Percentiles rank a stretch among this genome's conserved stretches.
Evolutionary conservation across 1,284 basidiomycete species (phyloP).

Genomic region (Leccinum griseonigrum): DNA sequence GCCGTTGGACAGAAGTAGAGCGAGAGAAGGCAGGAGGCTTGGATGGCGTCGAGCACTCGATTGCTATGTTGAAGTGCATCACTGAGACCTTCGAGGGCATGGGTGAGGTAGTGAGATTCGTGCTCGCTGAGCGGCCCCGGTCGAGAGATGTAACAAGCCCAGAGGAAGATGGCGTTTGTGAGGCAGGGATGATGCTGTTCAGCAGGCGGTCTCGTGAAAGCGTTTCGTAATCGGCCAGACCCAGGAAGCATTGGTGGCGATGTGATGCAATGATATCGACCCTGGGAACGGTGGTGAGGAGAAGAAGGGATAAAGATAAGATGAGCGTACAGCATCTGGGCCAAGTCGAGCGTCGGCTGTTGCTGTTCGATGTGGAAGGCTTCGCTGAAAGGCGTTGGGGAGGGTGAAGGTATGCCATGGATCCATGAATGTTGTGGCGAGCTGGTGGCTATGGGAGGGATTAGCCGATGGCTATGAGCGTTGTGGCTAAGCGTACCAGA

Average conservation of each 20-base stretch:
- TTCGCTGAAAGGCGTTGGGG: conserved; percentile 50
- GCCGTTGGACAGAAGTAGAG: conserved; percentile 73
- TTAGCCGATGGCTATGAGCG: conserved; percentile 24
- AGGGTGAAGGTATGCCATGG: conserved; percentile 41
- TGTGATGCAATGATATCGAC: conserved; percentile 73
- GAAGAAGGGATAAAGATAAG: conserved; percentile 5
- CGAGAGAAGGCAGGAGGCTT: conserved; percentile 69
- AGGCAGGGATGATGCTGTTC: conserved; percentile 71
- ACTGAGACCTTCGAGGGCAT: conserved; percentile 55
- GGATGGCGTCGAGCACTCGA: conserved; percentile 65
- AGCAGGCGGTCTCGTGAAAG: conserved; percentile 45
- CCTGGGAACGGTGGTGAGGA: conserved; percentile 36
- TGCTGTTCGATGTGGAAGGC: conserved; percentile 50
- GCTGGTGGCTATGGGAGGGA: conserved; percentile 15
- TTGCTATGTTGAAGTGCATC: conserved; percentile 55
- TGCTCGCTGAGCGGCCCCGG: conserved; percentile 64
- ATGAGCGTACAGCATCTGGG: conserved; percentile 59
- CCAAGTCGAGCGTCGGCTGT: conserved; percentile 58
- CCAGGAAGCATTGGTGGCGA: conserved; percentile 68
- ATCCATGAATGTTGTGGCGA: conserved; percentile 34
- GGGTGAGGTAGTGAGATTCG: conserved; percentile 63
- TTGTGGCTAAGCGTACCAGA: conserved; percentile 41
- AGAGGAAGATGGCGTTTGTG: conserved; percentile 75
- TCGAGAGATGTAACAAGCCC: conserved; percentile 75
- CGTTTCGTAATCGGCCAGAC: conserved; percentile 61